Evolutionary conservation across 1,284 basidiomycete species (phyloP).

Genomic region (Heliocybe sulcata): DNA sequence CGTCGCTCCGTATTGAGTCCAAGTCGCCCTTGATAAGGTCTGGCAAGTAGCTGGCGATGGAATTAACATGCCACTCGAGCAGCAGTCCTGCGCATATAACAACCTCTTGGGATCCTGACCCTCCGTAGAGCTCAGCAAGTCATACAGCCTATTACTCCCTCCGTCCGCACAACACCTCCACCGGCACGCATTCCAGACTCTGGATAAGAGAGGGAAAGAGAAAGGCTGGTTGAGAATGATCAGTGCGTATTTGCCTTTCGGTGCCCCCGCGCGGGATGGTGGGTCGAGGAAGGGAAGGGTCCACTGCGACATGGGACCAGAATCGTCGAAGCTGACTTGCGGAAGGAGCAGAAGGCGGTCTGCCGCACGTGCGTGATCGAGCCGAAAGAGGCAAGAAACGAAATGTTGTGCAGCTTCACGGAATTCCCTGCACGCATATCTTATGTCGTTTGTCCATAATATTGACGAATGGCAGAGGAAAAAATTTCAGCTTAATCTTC

Average conservation of each 20-base stretch:
- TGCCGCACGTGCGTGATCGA: neutral
- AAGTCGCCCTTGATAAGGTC: constrained; percentile 91
- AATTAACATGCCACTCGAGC: neutral
- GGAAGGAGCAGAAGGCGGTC: constrained; percentile 6
- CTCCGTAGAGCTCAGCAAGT: constrained; percentile 34
- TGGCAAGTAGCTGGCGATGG: constrained; percentile 54
- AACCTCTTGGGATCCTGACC: neutral
- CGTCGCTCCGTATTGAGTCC: constrained; percentile 80
- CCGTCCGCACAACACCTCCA: constrained; percentile 87
- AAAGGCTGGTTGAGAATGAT: constrained; percentile 91
- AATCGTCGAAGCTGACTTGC: constrained; percentile 13
- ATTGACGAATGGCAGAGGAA: too few relatives aligned
- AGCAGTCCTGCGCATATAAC: neutral
- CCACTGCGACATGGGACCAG: constrained; percentile 15
- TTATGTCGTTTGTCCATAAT: too few relatives aligned
- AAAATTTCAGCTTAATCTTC: too few relatives aligned
- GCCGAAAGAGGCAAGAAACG: too few relatives aligned
- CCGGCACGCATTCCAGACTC: constrained; percentile 62
- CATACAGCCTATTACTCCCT: constrained; percentile 85
- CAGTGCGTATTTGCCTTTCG: constrained; percentile 39
- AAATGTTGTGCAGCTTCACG: too few relatives aligned
- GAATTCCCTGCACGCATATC: too few relatives aligned
- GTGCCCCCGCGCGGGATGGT: constrained; percentile 6
- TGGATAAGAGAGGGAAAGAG: constrained; percentile 49
- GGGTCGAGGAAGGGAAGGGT: constrained; percentile 30